A percentile compares a stretch with the other conserved stretches of the same genome.
Conservation (phyloP, 108 stramenopile species). For the Skeletonema tropicum region DNA sequence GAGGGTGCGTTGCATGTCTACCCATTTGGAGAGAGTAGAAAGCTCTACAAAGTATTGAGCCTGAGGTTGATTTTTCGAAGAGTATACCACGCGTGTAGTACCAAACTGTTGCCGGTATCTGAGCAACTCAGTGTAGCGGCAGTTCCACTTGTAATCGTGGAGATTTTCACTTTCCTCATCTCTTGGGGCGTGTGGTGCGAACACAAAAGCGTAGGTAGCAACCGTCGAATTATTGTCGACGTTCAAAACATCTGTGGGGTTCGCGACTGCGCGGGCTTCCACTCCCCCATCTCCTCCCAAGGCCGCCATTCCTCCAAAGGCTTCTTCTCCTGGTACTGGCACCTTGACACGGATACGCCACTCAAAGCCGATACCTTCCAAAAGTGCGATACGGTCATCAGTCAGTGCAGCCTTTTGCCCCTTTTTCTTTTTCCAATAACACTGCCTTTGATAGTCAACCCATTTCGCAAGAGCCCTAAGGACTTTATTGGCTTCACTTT, state of each 20-base stretch:
- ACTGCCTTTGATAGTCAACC: slow-evolving; percentile 16
- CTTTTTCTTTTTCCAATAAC: slow-evolving; percentile 11
- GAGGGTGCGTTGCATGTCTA: slow-evolving; percentile 12
- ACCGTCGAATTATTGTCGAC: background rate
- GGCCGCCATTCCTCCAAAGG: background rate
- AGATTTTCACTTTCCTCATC: background rate
- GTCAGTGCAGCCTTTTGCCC: slow-evolving; percentile 13
- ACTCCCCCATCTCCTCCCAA: background rate
- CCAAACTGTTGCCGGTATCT: slow-evolving; percentile 9
- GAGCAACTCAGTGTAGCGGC: background rate
- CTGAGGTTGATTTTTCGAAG: background rate
- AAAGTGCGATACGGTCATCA: slow-evolving; percentile 18
- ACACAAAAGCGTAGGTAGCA: slow-evolving; percentile 1
- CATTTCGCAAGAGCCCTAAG: slow-evolving; percentile 19
- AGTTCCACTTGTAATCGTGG: slow-evolving; percentile 4
- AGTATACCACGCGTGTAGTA: slow-evolving; percentile 8
- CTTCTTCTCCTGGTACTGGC: background rate
- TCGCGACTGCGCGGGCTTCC: slow-evolving; percentile 7
- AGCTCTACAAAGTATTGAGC: slow-evolving; percentile 5
- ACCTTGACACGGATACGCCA: slow-evolving; percentile 21
- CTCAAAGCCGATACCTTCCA: slow-evolving; percentile 37
- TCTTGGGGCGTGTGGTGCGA: background rate
- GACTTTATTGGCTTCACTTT: slow-evolving; percentile 1
- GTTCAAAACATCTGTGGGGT: background rate
- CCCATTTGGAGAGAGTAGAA: slow-evolving; percentile 20